Percentiles rank a stretch among this genome's conserved stretches.
Conservation (phyloP, 805 yeast species). For the Phaffomyces antillensis region DNA sequence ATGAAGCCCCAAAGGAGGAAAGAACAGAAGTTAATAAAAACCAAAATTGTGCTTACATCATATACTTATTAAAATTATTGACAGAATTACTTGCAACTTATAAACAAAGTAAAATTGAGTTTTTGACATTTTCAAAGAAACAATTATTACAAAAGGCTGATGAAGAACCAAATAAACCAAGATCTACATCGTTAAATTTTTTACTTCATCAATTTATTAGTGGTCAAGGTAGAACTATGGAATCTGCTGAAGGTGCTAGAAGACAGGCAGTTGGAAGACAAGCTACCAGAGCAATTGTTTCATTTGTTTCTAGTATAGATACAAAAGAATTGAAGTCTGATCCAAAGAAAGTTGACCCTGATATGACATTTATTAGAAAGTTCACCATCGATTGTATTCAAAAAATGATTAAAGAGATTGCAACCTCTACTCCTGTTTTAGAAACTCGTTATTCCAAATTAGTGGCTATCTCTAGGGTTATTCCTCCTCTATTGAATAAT, state of each 20-base stretch:
- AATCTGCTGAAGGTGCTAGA: constrained; percentile 33
- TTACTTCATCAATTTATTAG: constrained; percentile 69
- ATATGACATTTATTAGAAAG: constrained; percentile 64
- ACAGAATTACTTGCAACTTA: constrained; percentile 74
- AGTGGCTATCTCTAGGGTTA: constrained; percentile 27
- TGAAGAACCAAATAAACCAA: constrained; percentile 47
- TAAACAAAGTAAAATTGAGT: constrained; percentile 73
- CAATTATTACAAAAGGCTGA: constrained; percentile 16
- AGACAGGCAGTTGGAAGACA: constrained; percentile 50
- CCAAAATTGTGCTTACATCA: constrained; percentile 53
- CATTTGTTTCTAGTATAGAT: constrained; percentile 54
- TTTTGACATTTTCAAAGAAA: constrained; percentile 69
- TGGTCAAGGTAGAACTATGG: constrained; percentile 27
- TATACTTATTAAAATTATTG: constrained; percentile 59
- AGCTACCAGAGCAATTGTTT: constrained; percentile 53
- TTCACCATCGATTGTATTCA: constrained; percentile 64
- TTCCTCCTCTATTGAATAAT: constrained; percentile 22
- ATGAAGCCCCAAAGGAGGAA: constrained; percentile 20
- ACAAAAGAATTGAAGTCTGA: constrained; percentile 26
- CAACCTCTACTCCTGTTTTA: constrained; percentile 28
- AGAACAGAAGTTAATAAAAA: constrained; percentile 38
- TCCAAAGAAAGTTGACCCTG: constrained; percentile 53
- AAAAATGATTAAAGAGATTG: constrained; percentile 52
- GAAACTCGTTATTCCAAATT: constrained; percentile 48
- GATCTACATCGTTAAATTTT: constrained; percentile 71